Evolutionary conservation across 139 green algal species (phyloP).

Genomic region (Gonium pectorale): DNA sequence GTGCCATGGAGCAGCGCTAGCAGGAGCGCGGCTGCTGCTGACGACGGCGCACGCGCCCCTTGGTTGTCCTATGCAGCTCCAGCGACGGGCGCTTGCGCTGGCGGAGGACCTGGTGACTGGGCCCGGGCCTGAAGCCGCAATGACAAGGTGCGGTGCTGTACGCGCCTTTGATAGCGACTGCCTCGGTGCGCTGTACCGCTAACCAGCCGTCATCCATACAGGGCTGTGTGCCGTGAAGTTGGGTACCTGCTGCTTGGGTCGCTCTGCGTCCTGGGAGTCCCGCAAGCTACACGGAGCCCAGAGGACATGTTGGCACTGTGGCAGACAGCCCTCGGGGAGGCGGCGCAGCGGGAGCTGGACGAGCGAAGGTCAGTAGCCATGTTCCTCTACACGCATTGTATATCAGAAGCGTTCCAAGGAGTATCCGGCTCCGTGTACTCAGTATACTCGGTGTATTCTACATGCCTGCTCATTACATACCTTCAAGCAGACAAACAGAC

Average conservation of each 20-base stretch:
- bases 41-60: slow-evolving; percentile 68
- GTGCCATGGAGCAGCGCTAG: slow-evolving; percentile 75
- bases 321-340: slow-evolving; percentile 60
- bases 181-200: no score
- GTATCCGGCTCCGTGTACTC: no score
- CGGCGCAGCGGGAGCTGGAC: slow-evolving; percentile 61
- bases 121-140: not conserved
- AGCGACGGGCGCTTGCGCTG: slow-evolving; percentile 57
- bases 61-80: slow-evolving; percentile 72
- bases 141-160: not conserved
- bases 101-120: slow-evolving; percentile 67
- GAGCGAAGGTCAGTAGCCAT: slow-evolving; percentile 32
- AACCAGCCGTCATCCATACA: no score
- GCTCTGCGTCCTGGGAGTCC: slow-evolving; percentile 56
- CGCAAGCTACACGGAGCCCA: not conserved
- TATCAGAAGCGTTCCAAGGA: no score
- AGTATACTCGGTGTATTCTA: no score
- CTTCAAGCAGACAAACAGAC: no score
- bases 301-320: slow-evolving; percentile 68
- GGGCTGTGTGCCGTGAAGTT: slow-evolving; percentile 68
- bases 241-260: slow-evolving; percentile 81
- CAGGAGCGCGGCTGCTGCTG: slow-evolving; percentile 71
- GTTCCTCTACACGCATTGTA: no score
- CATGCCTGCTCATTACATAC: no score
- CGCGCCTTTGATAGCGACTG: not conserved